Evolutionary conservation across 1,139 yeast species (phyloP).

Genomic region (Oligophagozyma castellii): DNA sequence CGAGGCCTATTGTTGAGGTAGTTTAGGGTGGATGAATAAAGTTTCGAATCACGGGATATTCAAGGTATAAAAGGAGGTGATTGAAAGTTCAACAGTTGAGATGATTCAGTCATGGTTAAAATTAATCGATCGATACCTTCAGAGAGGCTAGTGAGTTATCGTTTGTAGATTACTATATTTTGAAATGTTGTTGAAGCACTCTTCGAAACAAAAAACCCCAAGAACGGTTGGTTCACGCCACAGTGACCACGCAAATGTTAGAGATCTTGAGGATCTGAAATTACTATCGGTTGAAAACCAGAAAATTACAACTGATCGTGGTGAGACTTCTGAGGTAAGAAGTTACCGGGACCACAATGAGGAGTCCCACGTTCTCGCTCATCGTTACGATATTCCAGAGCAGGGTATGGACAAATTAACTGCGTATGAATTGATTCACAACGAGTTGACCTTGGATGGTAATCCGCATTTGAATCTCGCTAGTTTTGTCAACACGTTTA

Average conservation of each 20-base stretch:
- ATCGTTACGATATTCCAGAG: constrained; percentile 43
- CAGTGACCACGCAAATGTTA: constrained; percentile 1
- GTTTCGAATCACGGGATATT: too few relatives aligned
- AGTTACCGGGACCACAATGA: constrained; percentile 2
- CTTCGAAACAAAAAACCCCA: constrained; percentile 2
- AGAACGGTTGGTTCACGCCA: constrained; percentile 2
- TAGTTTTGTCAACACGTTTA: constrained; percentile 70
- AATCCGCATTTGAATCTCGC: constrained; percentile 76
- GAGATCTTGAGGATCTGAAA: constrained; percentile 9
- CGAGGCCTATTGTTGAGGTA: too few relatives aligned
- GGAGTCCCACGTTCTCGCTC: constrained; percentile 7
- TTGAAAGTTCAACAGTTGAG: too few relatives aligned
- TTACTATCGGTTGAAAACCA: constrained; percentile 10
- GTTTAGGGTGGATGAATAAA: too few relatives aligned
- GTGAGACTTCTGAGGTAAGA: constrained; percentile 2
- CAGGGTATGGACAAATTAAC: constrained; percentile 37
- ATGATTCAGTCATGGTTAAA: too few relatives aligned
- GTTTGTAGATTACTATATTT: too few relatives aligned
- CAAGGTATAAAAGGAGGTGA: too few relatives aligned
- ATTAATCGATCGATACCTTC: too few relatives aligned
- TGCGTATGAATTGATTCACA: constrained; percentile 52
- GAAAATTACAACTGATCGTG: constrained; percentile 4
- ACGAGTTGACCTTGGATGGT: constrained; percentile 74
- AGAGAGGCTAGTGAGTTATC: too few relatives aligned
- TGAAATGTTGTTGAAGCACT: constrained; percentile 3